Conservation (phyloP, 2,329 filamentous ascomycete genomes). For the Clarireedia sp. region DNA sequence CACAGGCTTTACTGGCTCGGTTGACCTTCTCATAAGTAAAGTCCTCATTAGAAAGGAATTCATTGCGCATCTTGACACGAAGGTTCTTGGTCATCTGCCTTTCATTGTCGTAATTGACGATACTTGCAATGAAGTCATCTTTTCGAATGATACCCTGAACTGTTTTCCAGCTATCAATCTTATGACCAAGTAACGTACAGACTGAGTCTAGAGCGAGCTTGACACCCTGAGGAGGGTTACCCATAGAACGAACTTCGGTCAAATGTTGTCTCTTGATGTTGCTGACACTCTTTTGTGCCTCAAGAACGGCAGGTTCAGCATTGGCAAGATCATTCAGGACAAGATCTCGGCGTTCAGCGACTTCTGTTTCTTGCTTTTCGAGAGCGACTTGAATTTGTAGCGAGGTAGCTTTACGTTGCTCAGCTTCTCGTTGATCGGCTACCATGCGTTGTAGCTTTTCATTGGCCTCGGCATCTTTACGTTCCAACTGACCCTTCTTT, state of each 20-base stretch:
- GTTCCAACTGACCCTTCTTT: slow-evolving; percentile 89
- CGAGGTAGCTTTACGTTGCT: slow-evolving; percentile 81
- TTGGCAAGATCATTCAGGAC: slow-evolving; percentile 81
- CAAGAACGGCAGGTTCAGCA: slow-evolving; percentile 86
- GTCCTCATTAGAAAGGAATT: slow-evolving; percentile 86
- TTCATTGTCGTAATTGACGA: slow-evolving; percentile 95
- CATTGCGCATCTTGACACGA: slow-evolving; percentile 81
- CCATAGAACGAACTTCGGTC: slow-evolving; percentile 96
- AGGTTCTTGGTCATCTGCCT: slow-evolving; percentile 81
- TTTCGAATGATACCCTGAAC: slow-evolving; percentile 81
- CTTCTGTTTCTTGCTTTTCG: slow-evolving; percentile 82
- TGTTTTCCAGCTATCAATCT: slow-evolving; percentile 81
- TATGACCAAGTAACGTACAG: slow-evolving; percentile 87
- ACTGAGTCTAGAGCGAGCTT: slow-evolving; percentile 92
- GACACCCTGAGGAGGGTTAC: slow-evolving; percentile 82
- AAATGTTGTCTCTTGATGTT: slow-evolving; percentile 98
- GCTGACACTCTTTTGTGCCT: slow-evolving; percentile 92
- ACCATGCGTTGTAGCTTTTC: slow-evolving; percentile 98
- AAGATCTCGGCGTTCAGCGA: slow-evolving; percentile 72
- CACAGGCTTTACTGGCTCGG: slow-evolving; percentile 92
- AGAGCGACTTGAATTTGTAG: slow-evolving; percentile 81
- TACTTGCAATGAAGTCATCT: slow-evolving; percentile 96
- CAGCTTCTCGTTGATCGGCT: slow-evolving; percentile 87
- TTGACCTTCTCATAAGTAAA: slow-evolving; percentile 97
- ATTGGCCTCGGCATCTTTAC: slow-evolving; percentile 90